phyloP scores from a whole-genome alignment of 768 basidiomycete species.

The Collybiopsis luxurians region DNA sequence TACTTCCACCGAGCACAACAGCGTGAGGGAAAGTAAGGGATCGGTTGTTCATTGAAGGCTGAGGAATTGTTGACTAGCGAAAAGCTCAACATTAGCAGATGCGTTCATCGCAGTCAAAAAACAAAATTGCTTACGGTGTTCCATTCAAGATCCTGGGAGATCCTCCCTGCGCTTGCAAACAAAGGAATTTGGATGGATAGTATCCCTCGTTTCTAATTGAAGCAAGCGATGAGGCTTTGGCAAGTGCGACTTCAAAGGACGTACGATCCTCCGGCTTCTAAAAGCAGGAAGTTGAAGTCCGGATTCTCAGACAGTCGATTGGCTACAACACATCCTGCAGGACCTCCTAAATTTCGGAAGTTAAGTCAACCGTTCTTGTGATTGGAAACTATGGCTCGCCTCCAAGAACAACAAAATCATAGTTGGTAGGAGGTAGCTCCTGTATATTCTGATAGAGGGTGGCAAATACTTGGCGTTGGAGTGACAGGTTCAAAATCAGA shows the following conservation, averaged over 20 bases:
- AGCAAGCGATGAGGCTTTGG: no score
- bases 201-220: neutral
- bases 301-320: slow-evolving; percentile 14
- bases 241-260: neutral
- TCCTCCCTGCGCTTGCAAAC: no score
- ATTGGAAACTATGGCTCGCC: no score
- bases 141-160: neutral
- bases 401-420: no score
- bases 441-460: no score
- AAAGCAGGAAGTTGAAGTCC: slow-evolving; percentile 12
- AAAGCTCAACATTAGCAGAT: no score
- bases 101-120: no score
- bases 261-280: slow-evolving; percentile 12
- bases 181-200: neutral
- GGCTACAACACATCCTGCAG: slow-evolving; percentile 16
- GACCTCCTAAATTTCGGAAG: slow-evolving; percentile 8
- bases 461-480: no score
- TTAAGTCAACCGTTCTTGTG: no score
- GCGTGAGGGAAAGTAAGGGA: slow-evolving; percentile 19
- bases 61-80: neutral
- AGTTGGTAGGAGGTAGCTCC: no score
- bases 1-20: slow-evolving; percentile 19
- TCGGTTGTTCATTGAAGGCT: slow-evolving; percentile 7
- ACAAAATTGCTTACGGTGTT: neutral
- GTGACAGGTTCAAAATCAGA: no score